Evolutionary conservation across 202 grass and related monocot species (phyloP).

Genomic region (Saccharum hybrid): DNA sequence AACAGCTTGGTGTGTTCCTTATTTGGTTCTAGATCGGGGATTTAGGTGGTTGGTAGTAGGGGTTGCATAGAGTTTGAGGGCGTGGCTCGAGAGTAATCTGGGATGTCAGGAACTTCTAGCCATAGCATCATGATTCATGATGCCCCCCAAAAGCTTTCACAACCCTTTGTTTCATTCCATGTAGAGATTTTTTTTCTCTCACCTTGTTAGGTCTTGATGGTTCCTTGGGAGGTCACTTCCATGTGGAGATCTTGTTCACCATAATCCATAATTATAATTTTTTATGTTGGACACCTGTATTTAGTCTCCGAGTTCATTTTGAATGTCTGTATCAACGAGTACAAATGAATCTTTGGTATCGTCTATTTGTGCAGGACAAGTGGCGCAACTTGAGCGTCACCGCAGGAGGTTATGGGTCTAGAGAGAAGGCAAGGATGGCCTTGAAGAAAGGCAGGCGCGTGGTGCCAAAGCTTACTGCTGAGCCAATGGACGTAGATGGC

Average conservation of each 20-base stretch:
- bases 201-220: conserved; percentile 28
- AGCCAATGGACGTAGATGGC: conserved; percentile 50
- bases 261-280: not conserved
- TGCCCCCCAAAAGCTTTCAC: not conserved
- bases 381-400: conserved; percentile 94
- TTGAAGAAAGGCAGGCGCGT: conserved; percentile 63
- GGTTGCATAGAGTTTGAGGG: conserved; percentile 21
- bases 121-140: not conserved
- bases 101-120: not conserved
- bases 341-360: conserved; percentile 24
- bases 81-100: not conserved
- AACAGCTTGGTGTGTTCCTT: not conserved
- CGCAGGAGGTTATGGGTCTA: conserved; percentile 77
- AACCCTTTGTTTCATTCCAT: conserved; percentile 7
- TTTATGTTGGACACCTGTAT: not conserved
- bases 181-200: not conserved
- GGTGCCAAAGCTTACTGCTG: conserved; percentile 41
- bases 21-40: conserved; percentile 38
- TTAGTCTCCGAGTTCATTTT: not conserved
- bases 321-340: conserved; percentile 4
- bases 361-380: conserved; percentile 72
- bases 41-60: conserved; percentile 1
- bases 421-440: conserved; percentile 75
- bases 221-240: conserved; percentile 5
- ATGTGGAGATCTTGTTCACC: not conserved